phyloP scores from a whole-genome alignment of 2,329 filamentous ascomycete species.

The Pestalotiopsis sp. region DNA sequence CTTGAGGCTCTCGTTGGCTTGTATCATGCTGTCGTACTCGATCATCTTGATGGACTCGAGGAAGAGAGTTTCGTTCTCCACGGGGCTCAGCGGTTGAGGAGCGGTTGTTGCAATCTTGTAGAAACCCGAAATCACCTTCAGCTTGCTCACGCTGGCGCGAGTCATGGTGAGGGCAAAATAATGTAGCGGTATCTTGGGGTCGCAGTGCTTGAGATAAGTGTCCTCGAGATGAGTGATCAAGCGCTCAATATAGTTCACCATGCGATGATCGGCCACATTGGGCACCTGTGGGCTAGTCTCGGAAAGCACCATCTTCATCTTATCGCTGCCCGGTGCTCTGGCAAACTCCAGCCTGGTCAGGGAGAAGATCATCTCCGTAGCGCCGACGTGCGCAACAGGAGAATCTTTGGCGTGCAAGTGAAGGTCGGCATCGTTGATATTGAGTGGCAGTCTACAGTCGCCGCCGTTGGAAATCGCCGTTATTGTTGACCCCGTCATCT shows the following conservation, averaged over 20 bases:
- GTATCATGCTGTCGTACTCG: conserved; percentile 61
- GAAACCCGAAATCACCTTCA: conserved; percentile 57
- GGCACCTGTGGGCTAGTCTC: conserved; percentile 42
- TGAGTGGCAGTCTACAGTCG: conserved; percentile 60
- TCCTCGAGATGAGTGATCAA: conserved; percentile 59
- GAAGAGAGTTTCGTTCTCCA: conserved; percentile 56
- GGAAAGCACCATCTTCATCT: conserved; percentile 35
- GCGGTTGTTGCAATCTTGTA: conserved; percentile 48
- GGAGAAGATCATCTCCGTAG: conserved; percentile 64
- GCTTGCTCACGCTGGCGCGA: conserved; percentile 56
- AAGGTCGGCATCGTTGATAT: conserved; percentile 64
- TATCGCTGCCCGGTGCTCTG: conserved; percentile 54
- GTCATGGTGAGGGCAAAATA: conserved; percentile 62
- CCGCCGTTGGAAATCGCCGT: conserved; percentile 56
- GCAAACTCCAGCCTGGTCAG: conserved; percentile 60
- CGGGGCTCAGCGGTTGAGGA: conserved; percentile 39
- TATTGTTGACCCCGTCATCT: conserved; percentile 63
- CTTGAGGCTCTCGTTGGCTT: conserved; percentile 51
- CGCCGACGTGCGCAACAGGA: conserved; percentile 49
- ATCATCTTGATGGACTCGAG: conserved; percentile 59
- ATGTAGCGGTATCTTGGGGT: conserved; percentile 60
- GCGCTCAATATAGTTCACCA: conserved; percentile 52
- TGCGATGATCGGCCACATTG: conserved; percentile 52
- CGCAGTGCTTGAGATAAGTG: conserved; percentile 58
- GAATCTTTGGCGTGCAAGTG: conserved; percentile 58